Evolutionary conservation across 495 filamentous ascomycete species (phyloP).

Genomic region (Xanthoparmelia taractica): DNA sequence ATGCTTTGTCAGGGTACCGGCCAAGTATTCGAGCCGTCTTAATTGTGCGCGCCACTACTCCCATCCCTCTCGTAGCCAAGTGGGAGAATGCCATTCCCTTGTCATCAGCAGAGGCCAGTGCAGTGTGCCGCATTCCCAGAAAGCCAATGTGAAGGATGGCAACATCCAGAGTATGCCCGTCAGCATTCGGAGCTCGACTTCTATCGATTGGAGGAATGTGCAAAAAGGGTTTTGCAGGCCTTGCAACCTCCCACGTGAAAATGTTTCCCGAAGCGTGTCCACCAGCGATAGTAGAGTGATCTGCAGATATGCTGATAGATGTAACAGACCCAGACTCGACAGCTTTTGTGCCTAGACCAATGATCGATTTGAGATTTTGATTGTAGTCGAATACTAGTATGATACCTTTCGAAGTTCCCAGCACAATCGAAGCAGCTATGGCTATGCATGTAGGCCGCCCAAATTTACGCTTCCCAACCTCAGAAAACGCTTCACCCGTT

Average conservation of each 20-base stretch:
- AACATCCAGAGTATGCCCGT: conserved; percentile 75
- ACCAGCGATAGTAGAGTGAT: conserved; percentile 82
- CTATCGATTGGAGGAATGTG: conserved; percentile 70
- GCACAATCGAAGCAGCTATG: conserved; percentile 81
- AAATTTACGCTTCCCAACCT: conserved; percentile 86
- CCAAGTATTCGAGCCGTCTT: conserved; percentile 87
- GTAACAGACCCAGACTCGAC: conserved; percentile 85
- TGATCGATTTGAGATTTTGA: conserved; percentile 85
- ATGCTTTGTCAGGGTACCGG: conserved; percentile 64
- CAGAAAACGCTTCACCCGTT: conserved; percentile 85
- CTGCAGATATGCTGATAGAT: conserved; percentile 81
- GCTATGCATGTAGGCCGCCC: conserved; percentile 83
- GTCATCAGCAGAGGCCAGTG: conserved; percentile 94
- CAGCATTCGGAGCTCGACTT: conserved; percentile 54
- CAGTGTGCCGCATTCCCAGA: conserved; percentile 89
- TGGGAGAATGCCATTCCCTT: conserved; percentile 97
- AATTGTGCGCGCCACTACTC: conserved; percentile 73
- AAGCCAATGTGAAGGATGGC: conserved; percentile 86
- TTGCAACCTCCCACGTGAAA: conserved; percentile 90
- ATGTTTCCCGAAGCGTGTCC: conserved; percentile 88
- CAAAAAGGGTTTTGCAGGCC: conserved; percentile 76
- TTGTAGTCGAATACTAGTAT: conserved; percentile 95
- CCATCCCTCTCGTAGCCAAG: conserved; percentile 83
- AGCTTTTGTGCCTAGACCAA: conserved; percentile 92
- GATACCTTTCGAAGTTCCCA: conserved; percentile 91